Percentiles rank a stretch among this genome's conserved stretches.
These are phyloP conservation scores for Candida railenensis DNA, from an alignment of 805 yeast species.

Conservation along the genomic window DNA sequence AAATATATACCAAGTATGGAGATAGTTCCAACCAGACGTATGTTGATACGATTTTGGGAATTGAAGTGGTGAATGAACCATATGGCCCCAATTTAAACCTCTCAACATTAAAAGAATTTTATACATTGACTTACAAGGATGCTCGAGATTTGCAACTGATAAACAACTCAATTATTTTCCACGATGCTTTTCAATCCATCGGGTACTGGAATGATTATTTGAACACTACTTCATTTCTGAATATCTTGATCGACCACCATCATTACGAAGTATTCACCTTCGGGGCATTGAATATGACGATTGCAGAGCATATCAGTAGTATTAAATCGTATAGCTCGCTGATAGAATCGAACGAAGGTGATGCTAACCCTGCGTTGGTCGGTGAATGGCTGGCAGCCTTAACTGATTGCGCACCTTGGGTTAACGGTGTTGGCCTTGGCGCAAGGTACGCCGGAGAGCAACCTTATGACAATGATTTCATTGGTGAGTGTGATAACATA, in stretches of 20 bases:
- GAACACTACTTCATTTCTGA: constrained; percentile 6
- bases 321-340: constrained; percentile 30
- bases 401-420: constrained; percentile 69
- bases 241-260: constrained; percentile 40
- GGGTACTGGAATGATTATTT: constrained; percentile 53
- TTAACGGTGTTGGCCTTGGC: constrained; percentile 69
- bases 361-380: constrained; percentile 49
- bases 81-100: constrained; percentile 23
- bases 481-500: constrained; percentile 46
- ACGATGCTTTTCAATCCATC: constrained; percentile 61
- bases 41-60: constrained; percentile 36
- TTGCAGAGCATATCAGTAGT: constrained; percentile 29
- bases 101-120: constrained; percentile 24
- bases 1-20: constrained; percentile 36
- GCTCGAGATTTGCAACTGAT: constrained; percentile 27
- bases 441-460: constrained; percentile 54
- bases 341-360: constrained; percentile 32
- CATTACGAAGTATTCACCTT: constrained; percentile 37
- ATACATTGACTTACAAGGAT: constrained; percentile 28
- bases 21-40: constrained; percentile 12
- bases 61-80: constrained; percentile 43
- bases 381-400: constrained; percentile 75
- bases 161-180: constrained; percentile 51
- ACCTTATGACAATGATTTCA: constrained; percentile 26
- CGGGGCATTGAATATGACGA: constrained; percentile 22